These are phyloP conservation scores for Phytophthora niederhauseri DNA, from an alignment of 352 stramenopile species.

Conservation along the genomic window DNA sequence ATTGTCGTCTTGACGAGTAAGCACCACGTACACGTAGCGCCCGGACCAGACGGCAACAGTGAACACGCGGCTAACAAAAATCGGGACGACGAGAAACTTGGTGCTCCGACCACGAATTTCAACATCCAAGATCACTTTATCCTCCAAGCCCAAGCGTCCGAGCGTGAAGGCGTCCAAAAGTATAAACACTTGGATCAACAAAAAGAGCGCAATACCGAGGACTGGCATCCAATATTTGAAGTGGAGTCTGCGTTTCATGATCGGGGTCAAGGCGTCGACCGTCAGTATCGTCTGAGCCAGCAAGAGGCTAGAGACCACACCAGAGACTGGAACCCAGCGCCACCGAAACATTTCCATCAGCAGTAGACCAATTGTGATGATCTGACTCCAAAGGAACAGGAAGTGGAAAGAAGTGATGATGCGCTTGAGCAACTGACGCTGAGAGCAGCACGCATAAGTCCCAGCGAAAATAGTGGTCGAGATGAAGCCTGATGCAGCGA, in stretches of 20 bases:
- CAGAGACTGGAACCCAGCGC: neutral
- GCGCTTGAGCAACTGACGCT: conserved; percentile 18
- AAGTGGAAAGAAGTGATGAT: conserved; percentile 8
- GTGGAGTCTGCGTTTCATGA: neutral
- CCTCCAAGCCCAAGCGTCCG: neutral
- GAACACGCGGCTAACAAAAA: neutral
- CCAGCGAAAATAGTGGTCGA: neutral
- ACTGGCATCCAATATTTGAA: neutral
- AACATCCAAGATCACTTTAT: neutral
- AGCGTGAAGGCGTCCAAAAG: neutral
- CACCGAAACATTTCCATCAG: neutral
- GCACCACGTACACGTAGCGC: neutral
- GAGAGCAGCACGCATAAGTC: neutral
- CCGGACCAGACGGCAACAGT: neutral
- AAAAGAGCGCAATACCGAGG: neutral
- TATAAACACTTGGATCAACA: neutral
- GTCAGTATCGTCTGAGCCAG: neutral
- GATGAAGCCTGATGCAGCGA: neutral
- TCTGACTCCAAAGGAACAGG: neutral
- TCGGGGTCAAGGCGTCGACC: neutral
- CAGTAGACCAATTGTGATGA: neutral
- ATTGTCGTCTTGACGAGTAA: conserved; percentile 10
- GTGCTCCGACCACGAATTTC: neutral
- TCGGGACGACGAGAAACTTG: neutral
- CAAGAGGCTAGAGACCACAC: neutral